Base-by-base conservation (phyloP, 192 early-diverging fungal species). In the Chytriomyces sp. region DNA sequence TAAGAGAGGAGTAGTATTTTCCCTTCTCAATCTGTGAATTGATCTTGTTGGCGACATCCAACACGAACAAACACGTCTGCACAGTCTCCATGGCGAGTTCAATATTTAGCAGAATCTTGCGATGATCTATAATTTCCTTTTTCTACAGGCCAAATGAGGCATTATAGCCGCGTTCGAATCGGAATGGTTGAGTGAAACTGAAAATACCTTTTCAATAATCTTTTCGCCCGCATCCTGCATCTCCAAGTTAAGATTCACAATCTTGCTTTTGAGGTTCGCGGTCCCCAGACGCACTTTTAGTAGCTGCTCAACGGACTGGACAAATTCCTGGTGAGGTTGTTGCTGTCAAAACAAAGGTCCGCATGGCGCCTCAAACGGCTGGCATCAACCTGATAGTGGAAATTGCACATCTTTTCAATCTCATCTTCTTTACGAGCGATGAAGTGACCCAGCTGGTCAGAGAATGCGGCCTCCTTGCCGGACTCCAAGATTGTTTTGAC, bases 401-500 rank as follows among this genome's bases (percentile, higher is more conserved):
- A 87, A 74, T 91, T 93, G 81, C 98, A 99, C 84, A 99, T 93
- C 62, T 92, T 89, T 83, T 98, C 96, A 67, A 99, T 99, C 78
- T 99, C 98, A 34, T 86, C 85, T 70, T 98, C 96, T 70, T 98
- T 98, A 57, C 88, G 87, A 57, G 88, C 81, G 31, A 94, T 91
- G 75, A 97, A 94, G 38, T 82, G 39, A 34, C 88, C 83, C 17
- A 99, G 85, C 58, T 94, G 92, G 39, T 96, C 91, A n/a, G 89
- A 77, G 65, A 98, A 98, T 33, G 89, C 84, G 49, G 92, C 90
- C 78, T 96, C 91, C 76, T 92, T 91, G 60, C 90, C 89, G 40
- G 91, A 83, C 38, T 93, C 90, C 64, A 94, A 90, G 32, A 99
- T 90, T 7, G 91, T 91, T 75, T 94, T 96, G 75, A 99, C 93